Conservation (phyloP, 768 basidiomycete species). For the Lactarius hengduanensis region DNA sequence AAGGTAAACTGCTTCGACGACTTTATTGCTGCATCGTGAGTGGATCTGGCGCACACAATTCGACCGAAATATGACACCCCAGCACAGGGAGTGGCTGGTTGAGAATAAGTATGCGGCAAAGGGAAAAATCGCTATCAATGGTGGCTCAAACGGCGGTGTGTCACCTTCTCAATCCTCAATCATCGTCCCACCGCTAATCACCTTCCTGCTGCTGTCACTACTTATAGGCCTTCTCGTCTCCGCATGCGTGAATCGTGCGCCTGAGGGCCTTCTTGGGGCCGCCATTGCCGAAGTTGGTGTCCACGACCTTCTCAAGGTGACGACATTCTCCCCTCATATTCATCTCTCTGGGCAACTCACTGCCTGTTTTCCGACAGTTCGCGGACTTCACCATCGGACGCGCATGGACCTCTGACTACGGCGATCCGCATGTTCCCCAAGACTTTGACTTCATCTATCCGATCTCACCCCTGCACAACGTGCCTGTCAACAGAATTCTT, state of each 20-base stretch:
- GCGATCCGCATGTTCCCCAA: constrained; percentile 66
- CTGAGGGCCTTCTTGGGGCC: constrained; percentile 72
- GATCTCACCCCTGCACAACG: constrained; percentile 78
- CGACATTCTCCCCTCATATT: constrained; percentile 9
- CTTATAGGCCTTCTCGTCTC: constrained; percentile 67
- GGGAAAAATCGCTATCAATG: constrained; percentile 74
- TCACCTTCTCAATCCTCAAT: background rate
- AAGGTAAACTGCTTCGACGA: constrained; percentile 78
- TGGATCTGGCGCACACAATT: constrained; percentile 13
- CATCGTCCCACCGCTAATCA: background rate
- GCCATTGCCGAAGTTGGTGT: constrained; percentile 83
- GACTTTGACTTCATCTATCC: constrained; percentile 86
- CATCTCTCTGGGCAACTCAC: constrained; percentile 1
- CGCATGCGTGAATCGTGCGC: constrained; percentile 82
- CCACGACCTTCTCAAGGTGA: constrained; percentile 72
- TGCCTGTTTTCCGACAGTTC: constrained; percentile 44
- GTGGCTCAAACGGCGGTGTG: constrained; percentile 79
- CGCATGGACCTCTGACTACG: constrained; percentile 80
- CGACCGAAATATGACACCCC: background rate
- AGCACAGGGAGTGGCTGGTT: constrained; percentile 63
- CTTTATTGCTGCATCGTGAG: constrained; percentile 78
- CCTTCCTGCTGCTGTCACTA: background rate
- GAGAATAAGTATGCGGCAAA: constrained; percentile 64
- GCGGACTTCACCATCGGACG: constrained; percentile 75
- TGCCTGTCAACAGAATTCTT: constrained; percentile 56